Base-by-base conservation (phyloP, 2,329 filamentous ascomycete genomes). In the Diaporthe vaccinii region DNA sequence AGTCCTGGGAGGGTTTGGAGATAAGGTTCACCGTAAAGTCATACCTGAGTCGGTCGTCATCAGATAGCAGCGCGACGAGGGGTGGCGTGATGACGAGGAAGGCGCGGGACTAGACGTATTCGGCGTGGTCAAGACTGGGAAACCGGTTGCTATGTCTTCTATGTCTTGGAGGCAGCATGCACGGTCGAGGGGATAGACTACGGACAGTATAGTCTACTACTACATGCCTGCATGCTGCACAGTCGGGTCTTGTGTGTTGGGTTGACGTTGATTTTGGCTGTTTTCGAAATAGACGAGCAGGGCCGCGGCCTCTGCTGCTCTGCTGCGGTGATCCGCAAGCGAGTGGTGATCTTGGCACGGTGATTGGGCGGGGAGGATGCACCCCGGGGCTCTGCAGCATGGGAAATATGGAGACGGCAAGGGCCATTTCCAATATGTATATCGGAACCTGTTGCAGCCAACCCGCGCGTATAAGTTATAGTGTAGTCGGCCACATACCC, bases 241-340 rank as follows among this genome's bases (percentile, higher is more conserved):
- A 44, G 7, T 55, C 20, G 46, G 22, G 41, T 34, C 28, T 15
- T 20, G 46, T 17, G 20, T 46, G 41, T 55, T 55, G 58, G 51
- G 58, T 49, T 65, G 71, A 65, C 58, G 71, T 73, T 65, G 71
- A 57, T 55, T 73, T 46, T 73, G 58, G 70, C 44, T 55, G 58
- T 49, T 49, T 34, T 49, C 17, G 7, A 39, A 39, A 41, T 65
- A 36, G 39, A 31, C 39, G 39, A 44, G 59, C 36, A 44, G 58
- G 58, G 58, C 58, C 58, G 34, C 28, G 36, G 58, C 28, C 58
- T 28, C 36, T 31, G 46, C 58, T 72, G 44, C 46, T 44, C 12
- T 73, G 57, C 58, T 62, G 70, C 31, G 25, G 25, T 57, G 71
- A 65, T 62, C 71, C 58, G 49, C 71, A 55, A n/a, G 49, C 65